Percentiles rank a stretch among this genome's conserved stretches.
phyloP scores from a whole-genome alignment of 768 basidiomycete species.

The Termitomyces sp. region DNA sequence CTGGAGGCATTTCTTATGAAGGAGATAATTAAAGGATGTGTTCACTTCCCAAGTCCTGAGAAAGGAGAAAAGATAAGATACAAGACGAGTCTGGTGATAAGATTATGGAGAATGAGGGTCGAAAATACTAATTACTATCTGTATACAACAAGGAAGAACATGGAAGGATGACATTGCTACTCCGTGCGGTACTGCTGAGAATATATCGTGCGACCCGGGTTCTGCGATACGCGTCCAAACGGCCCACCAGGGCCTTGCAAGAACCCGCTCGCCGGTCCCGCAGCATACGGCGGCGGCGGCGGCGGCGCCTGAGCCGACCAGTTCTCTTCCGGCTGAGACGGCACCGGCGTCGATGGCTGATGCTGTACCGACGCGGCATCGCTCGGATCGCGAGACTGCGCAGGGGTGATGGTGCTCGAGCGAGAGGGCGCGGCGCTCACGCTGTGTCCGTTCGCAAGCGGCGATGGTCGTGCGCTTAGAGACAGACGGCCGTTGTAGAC shows the following conservation, averaged over 20 bases:
- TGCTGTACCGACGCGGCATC: constrained; percentile 16
- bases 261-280: constrained; percentile 48
- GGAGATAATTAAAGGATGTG: not conserved
- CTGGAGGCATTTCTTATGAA: constrained; percentile 6
- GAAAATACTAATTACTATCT: constrained; percentile 10
- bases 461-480: constrained; percentile 19
- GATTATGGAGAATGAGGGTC: constrained; percentile 12
- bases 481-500: constrained; percentile 18
- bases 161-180: constrained; percentile 6
- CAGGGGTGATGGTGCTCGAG: constrained; percentile 22
- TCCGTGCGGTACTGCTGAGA: constrained; percentile 35
- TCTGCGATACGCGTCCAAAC: constrained; percentile 40
- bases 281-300: constrained; percentile 24
- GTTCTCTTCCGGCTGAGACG: constrained; percentile 16
- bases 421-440: constrained; percentile 16
- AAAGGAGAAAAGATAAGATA: constrained; percentile 16
- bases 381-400: constrained; percentile 18
- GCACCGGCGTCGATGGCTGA: constrained; percentile 12
- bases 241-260: constrained; percentile 39
- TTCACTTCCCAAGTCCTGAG: not conserved
- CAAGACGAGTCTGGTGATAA: constrained; percentile 14
- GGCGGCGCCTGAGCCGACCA: constrained; percentile 27
- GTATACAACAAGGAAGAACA: not conserved
- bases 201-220: constrained; percentile 63
- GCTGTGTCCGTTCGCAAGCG: constrained; percentile 23